These are phyloP conservation scores for Hibiscus syriacus DNA, from an alignment of 345 rosid genomes.

Conservation along the genomic window DNA sequence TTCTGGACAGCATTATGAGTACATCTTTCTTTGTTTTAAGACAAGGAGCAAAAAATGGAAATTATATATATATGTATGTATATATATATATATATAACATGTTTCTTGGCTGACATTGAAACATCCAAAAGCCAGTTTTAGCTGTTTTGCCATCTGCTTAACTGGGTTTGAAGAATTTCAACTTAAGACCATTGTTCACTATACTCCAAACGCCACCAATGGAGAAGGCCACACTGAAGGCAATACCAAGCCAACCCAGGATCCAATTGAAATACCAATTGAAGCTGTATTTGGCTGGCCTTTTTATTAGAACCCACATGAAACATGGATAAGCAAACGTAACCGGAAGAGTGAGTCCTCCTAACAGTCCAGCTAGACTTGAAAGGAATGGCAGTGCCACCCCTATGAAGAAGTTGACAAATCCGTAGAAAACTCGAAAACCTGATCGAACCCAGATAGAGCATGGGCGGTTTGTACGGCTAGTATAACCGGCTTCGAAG, in stretches of 20 bases:
- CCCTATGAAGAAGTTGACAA: slow-evolving; percentile 79
- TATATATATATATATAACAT: background rate
- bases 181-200: slow-evolving; percentile 75
- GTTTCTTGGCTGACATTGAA: background rate
- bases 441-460: slow-evolving; percentile 93
- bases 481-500: slow-evolving; percentile 90
- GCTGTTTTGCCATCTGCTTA: slow-evolving; percentile 16
- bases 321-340: slow-evolving; percentile 98
- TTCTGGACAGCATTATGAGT: background rate
- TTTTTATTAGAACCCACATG: slow-evolving; percentile 96
- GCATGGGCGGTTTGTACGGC: slow-evolving; percentile 87
- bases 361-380: slow-evolving; percentile 85
- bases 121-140: background rate
- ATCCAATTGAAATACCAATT: slow-evolving; percentile 93
- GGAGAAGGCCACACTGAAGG: slow-evolving; percentile 84
- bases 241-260: slow-evolving; percentile 86
- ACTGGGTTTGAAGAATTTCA: slow-evolving; percentile 84
- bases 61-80: too few relatives aligned
- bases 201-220: slow-evolving; percentile 93
- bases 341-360: slow-evolving; percentile 92
- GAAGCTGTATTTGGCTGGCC: slow-evolving; percentile 77
- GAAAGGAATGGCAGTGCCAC: slow-evolving; percentile 93
- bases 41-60: background rate
- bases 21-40: too few relatives aligned
- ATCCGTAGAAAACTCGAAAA: slow-evolving; percentile 81